A percentile compares a stretch with the other conserved stretches of the same genome.
These are phyloP conservation scores for Phytophthora melonis DNA, from an alignment of 352 stramenopile species.

Conservation along the genomic window DNA sequence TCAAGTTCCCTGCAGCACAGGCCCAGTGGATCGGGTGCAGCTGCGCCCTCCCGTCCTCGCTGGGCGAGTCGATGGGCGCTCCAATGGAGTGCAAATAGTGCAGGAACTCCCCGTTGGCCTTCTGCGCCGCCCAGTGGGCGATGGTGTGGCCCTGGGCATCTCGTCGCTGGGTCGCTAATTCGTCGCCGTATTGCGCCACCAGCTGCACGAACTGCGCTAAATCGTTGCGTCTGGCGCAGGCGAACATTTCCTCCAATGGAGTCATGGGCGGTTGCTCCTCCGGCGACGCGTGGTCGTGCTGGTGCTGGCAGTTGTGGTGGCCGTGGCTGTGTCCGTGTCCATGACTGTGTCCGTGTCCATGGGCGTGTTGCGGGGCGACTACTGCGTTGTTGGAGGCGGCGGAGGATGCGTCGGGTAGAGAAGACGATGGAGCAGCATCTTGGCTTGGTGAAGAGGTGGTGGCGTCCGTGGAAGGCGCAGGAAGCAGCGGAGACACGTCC, in stretches of 20 bases:
- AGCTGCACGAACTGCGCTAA: slow-evolving; percentile 63
- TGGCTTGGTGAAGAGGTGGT: background rate
- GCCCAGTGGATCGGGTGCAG: slow-evolving; percentile 90
- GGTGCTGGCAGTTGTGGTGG: slow-evolving; percentile 34
- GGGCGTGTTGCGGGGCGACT: slow-evolving; percentile 19
- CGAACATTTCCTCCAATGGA: slow-evolving; percentile 72
- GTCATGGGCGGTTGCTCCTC: slow-evolving; percentile 38
- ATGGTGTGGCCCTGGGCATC: slow-evolving; percentile 79
- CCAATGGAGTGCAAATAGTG: slow-evolving; percentile 55
- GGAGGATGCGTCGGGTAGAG: slow-evolving; percentile 1
- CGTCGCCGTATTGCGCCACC: slow-evolving; percentile 48
- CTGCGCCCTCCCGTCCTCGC: slow-evolving; percentile 56
- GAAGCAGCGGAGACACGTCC: slow-evolving; percentile 31
- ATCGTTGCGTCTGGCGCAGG: slow-evolving; percentile 69
- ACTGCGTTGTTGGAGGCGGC: slow-evolving; percentile 1
- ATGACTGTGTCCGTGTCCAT: background rate
- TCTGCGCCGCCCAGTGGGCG: slow-evolving; percentile 77
- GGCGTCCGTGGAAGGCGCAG: background rate
- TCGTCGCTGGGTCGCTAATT: slow-evolving; percentile 45
- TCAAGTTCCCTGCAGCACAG: slow-evolving; percentile 78
- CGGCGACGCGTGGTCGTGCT: slow-evolving; percentile 4
- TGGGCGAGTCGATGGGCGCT: slow-evolving; percentile 68
- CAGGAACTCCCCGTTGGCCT: slow-evolving; percentile 62
- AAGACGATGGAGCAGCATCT: slow-evolving; percentile 10
- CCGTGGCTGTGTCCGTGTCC: slow-evolving; percentile 32